A percentile compares a stretch with the other conserved stretches of the same genome.
These are phyloP conservation scores for Cicer yamashitae DNA, from an alignment of 306 rosid species.

Conservation along the genomic window DNA sequence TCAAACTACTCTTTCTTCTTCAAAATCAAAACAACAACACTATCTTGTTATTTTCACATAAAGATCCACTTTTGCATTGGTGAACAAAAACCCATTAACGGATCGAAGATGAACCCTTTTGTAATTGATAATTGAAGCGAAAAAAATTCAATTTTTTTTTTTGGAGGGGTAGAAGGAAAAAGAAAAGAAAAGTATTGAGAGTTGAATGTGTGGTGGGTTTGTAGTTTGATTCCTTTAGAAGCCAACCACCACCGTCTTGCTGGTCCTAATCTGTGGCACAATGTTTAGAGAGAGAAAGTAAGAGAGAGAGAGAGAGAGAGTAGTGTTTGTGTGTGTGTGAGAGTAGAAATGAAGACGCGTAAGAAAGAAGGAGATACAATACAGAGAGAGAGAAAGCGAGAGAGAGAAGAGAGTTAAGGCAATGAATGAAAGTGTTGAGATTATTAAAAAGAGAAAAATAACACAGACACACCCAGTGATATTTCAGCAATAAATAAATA, in stretches of 20 bases:
- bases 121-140: constrained; percentile 18
- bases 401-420: constrained; percentile 48
- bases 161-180: too few relatives aligned
- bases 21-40: constrained; percentile 36
- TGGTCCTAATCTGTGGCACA: constrained; percentile 58
- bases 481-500: too few relatives aligned
- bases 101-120: constrained; percentile 40
- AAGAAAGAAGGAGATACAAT: constrained; percentile 58
- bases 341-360: constrained; percentile 72
- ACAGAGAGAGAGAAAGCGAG: constrained; percentile 45
- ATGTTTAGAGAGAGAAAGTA: constrained; percentile 43
- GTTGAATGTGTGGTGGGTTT: constrained; percentile 11
- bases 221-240: constrained; percentile 51
- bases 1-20: background rate
- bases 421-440: constrained; percentile 27
- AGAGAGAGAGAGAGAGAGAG: constrained; percentile 26
- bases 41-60: constrained; percentile 22
- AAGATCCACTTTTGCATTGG: constrained; percentile 55
- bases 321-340: constrained; percentile 7
- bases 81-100: constrained; percentile 46
- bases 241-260: constrained; percentile 54
- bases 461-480: background rate
- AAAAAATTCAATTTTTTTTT: background rate
- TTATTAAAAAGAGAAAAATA: constrained; percentile 34
- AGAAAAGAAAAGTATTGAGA: background rate